Conservation (phyloP, 139 green algal species). For the Coelastrella sp. region DNA sequence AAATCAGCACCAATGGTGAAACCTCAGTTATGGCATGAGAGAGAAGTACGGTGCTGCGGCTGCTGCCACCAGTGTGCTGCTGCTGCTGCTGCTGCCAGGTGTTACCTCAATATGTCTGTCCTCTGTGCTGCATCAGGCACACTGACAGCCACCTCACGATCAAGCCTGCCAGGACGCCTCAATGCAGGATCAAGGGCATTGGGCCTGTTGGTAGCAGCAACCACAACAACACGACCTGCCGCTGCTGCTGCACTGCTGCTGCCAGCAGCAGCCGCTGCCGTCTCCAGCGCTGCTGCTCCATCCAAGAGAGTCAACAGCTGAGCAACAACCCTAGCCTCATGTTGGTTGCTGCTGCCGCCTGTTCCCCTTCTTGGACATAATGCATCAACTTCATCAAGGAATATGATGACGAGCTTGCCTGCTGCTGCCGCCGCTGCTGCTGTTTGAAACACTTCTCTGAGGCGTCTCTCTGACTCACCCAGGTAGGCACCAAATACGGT, state of each 20-base stretch:
- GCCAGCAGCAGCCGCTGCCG: conserved; percentile 3
- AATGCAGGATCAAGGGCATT: conserved; percentile 93
- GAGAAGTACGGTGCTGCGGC: too few species aligned
- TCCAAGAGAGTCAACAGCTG: conserved; percentile 98
- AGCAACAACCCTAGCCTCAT: conserved; percentile 90
- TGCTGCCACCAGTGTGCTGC: too few species aligned
- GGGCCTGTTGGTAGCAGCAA: conserved; percentile 91
- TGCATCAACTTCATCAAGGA: conserved; percentile 94
- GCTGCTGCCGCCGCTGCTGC: conserved; percentile 65
- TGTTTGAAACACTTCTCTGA: conserved; percentile 84
- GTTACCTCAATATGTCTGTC: conserved; percentile 55
- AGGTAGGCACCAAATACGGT: conserved; percentile 81
- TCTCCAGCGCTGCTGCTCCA: conserved; percentile 49
- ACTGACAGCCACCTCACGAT: conserved; percentile 86
- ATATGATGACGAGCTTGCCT: conserved; percentile 75
- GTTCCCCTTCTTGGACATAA: conserved; percentile 79
- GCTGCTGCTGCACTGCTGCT: neutral
- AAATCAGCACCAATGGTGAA: too few species aligned
- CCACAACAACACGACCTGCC: conserved; percentile 70
- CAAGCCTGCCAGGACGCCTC: conserved; percentile 87
- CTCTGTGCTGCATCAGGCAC: conserved; percentile 67
- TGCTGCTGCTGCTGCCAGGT: conserved; percentile 39
- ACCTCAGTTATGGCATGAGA: too few species aligned
- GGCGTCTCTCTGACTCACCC: conserved; percentile 88
- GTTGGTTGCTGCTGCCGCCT: conserved; percentile 65